Evolutionary conservation across 2,329 filamentous ascomycete genomes (phyloP).

Genomic region (Tothia fuscella): DNA sequence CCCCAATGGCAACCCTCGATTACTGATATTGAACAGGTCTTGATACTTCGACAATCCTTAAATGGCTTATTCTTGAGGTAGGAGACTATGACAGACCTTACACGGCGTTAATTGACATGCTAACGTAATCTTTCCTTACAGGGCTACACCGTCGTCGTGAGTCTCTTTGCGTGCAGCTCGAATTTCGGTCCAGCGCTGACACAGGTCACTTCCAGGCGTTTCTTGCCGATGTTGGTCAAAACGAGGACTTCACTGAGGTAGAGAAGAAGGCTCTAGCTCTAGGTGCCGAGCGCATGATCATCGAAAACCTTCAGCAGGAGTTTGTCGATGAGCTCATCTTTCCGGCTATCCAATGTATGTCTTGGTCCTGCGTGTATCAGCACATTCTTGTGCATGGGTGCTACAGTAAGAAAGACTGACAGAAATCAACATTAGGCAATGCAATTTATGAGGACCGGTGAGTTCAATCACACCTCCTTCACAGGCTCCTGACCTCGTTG

Average conservation of each 20-base stretch:
- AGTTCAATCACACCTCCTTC: too few relatives aligned
- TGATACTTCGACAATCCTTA: conserved; percentile 46
- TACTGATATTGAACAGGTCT: too few relatives aligned
- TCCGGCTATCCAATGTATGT: conserved; percentile 66
- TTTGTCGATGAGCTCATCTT: conserved; percentile 75
- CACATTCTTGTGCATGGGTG: conserved; percentile 49
- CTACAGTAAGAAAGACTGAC: not conserved
- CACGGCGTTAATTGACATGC: too few relatives aligned
- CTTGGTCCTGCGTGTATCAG: conserved; percentile 46
- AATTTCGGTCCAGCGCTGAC: conserved; percentile 9
- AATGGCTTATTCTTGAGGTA: conserved; percentile 29
- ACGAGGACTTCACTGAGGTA: conserved; percentile 61
- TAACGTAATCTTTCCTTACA: too few relatives aligned
- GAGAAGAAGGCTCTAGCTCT: conserved; percentile 61
- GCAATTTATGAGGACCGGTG: too few relatives aligned
- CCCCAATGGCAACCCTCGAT: too few relatives aligned
- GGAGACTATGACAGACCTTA: too few relatives aligned
- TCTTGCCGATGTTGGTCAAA: conserved; percentile 46
- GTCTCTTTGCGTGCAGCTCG: conserved; percentile 1
- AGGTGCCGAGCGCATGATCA: conserved; percentile 52
- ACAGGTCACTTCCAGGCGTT: conserved; percentile 43
- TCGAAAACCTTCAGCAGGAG: conserved; percentile 55
- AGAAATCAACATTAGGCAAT: too few relatives aligned
- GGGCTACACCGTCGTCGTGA: conserved; percentile 25
- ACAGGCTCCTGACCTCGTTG: too few relatives aligned